phyloP scores from a whole-genome alignment of 1,284 basidiomycete species.

The Filobasidium uniguttulatum region DNA sequence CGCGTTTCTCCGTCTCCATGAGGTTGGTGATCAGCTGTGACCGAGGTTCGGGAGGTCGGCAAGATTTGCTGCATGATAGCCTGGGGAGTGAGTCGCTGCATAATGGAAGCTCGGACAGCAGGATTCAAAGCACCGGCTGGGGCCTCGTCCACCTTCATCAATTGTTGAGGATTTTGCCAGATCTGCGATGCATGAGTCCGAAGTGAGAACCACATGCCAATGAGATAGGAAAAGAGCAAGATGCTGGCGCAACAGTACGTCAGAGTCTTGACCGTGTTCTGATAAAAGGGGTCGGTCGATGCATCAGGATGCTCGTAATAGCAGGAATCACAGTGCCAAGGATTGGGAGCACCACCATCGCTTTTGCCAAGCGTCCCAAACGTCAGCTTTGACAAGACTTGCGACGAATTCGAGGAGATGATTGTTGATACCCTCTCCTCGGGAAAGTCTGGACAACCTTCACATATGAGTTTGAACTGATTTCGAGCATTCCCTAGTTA shows the following conservation, averaged over 20 bases:
- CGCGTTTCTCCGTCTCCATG: not conserved
- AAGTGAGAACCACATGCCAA: slow-evolving; percentile 97
- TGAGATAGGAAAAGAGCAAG: slow-evolving; percentile 82
- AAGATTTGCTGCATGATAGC: slow-evolving; percentile 34
- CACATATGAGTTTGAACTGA: slow-evolving; percentile 89
- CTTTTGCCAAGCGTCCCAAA: too few species aligned
- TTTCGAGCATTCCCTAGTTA: slow-evolving; percentile 1
- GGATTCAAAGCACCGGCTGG: slow-evolving; percentile 36
- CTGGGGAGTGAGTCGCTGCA: slow-evolving; percentile 50
- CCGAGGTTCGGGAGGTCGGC: slow-evolving; percentile 17
- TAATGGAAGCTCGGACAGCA: slow-evolving; percentile 53
- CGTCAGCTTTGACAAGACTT: too few species aligned
- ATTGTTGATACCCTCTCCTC: not conserved
- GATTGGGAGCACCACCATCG: slow-evolving; percentile 30
- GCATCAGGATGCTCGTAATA: slow-evolving; percentile 93
- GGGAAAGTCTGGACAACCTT: slow-evolving; percentile 55
- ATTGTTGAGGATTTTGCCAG: slow-evolving; percentile 91
- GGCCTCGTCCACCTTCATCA: slow-evolving; percentile 55
- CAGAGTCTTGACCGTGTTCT: slow-evolving; percentile 77
- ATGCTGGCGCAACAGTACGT: slow-evolving; percentile 91
- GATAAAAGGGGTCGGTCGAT: slow-evolving; percentile 87
- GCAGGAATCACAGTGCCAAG: slow-evolving; percentile 82
- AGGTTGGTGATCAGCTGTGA: slow-evolving; percentile 26
- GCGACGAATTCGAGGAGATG: not conserved
- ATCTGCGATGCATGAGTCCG: slow-evolving; percentile 97